Evolutionary conservation across 768 basidiomycete genomes (phyloP), one percentile per base, ranked within the genome.

Genomic region (Ramaria rubella): DNA sequence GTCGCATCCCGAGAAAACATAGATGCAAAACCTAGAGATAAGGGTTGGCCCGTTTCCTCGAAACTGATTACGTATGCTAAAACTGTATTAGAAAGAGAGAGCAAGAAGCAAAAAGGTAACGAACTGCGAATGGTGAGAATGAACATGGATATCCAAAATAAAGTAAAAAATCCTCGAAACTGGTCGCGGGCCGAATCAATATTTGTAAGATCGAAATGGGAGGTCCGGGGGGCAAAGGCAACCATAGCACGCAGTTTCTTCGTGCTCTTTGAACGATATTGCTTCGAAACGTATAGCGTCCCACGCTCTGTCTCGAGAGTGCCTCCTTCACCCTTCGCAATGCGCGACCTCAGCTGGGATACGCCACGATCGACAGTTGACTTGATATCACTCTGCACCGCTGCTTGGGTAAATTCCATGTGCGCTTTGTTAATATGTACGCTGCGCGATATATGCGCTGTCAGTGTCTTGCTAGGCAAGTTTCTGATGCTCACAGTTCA

Each of bases 131-230:
- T 67, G 11, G 85, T 81, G 65, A 92, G 84, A 49, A 95, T 79
- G 63, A 90, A 93, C 61, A 94, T 81, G 21, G 86, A 86, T 55
- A 90, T 83, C 85, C 96, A 98, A 73, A 98, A 98, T 49, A 98
- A 79, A 3, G 88, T 82, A 70, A 93, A 97, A 75, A 98, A 98
- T 1, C 95, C 95, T 59, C 94, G 81, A 69, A 96, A 96, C 69
- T 93, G 87, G 69, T 98, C 95, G 9, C 79, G 69, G 29, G 81
- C 81, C 21, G 86, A 86, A 11, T 72, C 68, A 64, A 82, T 81
- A 67, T 96, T 95, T 59, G 77, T 75, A 46, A 82, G 86, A 70
- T 98, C 94, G 63, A 98, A 91, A 51, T 77, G 79, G 3, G 91
- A 93, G 57, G 85, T 83, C 49, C 95, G 81, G 4, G 94, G 91